These are phyloP conservation scores for Tulasnella calospora DNA, from an alignment of 768 basidiomycete species.

Conservation along the genomic window DNA sequence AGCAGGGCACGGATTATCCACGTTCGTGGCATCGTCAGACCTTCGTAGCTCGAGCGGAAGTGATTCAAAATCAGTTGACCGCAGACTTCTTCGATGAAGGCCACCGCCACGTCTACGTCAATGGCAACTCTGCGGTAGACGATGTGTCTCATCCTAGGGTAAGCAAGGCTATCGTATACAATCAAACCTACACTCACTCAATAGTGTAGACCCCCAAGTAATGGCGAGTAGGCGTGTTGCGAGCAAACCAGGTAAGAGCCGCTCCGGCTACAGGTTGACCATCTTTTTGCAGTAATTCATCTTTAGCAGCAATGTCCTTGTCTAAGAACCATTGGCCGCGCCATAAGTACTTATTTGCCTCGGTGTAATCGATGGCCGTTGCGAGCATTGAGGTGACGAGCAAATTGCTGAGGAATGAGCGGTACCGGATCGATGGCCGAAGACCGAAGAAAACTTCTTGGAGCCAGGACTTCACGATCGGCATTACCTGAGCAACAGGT, in stretches of 20 bases:
- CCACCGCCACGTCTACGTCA: neutral
- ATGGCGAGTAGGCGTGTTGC: neutral
- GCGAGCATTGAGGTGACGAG: slow-evolving; percentile 7
- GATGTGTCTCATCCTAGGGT: neutral
- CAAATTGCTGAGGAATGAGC: slow-evolving; percentile 1
- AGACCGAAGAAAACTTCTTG: slow-evolving; percentile 2
- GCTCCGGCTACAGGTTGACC: neutral
- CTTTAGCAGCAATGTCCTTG: neutral
- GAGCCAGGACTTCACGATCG: slow-evolving; percentile 13
- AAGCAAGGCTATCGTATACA: neutral
- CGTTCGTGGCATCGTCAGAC: slow-evolving; percentile 1
- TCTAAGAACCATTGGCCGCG: slow-evolving; percentile 1
- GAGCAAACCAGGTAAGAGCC: neutral
- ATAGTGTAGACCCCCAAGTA: neutral
- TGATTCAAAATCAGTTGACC: neutral
- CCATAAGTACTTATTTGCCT: neutral
- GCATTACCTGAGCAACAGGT: neutral
- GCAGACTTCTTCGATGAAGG: slow-evolving; percentile 17
- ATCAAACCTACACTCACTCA: neutral
- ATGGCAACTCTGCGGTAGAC: neutral
- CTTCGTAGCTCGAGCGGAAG: neutral
- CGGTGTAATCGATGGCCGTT: neutral
- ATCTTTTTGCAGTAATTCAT: neutral
- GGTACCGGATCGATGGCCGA: neutral
- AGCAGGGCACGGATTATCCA: slow-evolving; percentile 12